phyloP scores from a whole-genome alignment of 73 alveolate genomes.

The Stentor roeselii region DNA sequence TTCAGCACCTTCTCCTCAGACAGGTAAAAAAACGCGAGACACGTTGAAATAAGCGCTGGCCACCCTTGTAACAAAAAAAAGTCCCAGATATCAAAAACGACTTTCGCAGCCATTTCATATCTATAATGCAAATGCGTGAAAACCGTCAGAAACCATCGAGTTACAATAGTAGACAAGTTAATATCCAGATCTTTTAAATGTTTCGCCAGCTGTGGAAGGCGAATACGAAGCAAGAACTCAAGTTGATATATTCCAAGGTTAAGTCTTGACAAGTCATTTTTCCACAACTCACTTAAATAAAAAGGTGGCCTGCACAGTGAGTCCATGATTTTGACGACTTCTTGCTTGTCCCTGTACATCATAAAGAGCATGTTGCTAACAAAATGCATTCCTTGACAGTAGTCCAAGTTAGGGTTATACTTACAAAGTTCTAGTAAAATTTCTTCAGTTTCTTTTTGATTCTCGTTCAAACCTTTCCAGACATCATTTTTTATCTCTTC shows the following conservation, averaged over 20 bases:
- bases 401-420: not conserved
- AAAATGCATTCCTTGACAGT: not conserved
- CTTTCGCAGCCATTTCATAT: not conserved
- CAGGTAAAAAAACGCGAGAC: not conserved
- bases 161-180: not conserved
- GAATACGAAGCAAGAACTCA: not conserved
- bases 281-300: not conserved
- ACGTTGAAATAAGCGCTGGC: slow-evolving; percentile 2
- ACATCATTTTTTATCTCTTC: not conserved
- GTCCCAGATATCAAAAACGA: not conserved
- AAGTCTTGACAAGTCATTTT: not conserved
- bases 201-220: not conserved
- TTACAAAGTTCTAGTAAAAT: not conserved
- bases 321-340: not conserved
- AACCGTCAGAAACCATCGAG: not conserved
- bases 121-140: not conserved
- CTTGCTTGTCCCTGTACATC: not conserved
- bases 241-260: not conserved
- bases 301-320: not conserved
- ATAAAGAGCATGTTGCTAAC: not conserved
- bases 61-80: not conserved
- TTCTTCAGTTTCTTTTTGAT: not conserved
- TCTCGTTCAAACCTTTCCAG: not conserved
- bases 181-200: slow-evolving; percentile 1
- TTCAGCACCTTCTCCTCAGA: not conserved